Conservation (phyloP, 2,329 filamentous ascomycete genomes). For the Fusarium devonianum region DNA sequence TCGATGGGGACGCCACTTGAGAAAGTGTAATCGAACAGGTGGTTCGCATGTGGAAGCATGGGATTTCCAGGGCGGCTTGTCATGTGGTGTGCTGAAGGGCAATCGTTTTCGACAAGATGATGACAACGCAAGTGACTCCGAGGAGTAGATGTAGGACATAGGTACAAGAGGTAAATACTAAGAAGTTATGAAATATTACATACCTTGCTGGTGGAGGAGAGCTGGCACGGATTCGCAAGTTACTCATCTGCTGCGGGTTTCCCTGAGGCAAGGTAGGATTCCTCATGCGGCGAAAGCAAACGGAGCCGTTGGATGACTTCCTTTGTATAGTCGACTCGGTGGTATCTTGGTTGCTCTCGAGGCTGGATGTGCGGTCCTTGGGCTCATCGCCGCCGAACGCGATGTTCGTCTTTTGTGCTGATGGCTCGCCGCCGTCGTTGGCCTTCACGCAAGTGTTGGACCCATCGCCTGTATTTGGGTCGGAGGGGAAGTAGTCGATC, state of each 20-base stretch:
- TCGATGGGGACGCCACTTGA: neutral
- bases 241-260: conserved; percentile 53
- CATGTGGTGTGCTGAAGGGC: neutral
- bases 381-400: conserved; percentile 47
- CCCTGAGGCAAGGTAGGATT: conserved; percentile 59
- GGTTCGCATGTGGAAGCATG: neutral
- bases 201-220: conserved; percentile 61
- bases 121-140: neutral
- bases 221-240: conserved; percentile 52
- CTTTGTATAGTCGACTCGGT: conserved; percentile 38
- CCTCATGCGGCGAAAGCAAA: conserved; percentile 54
- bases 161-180: neutral
- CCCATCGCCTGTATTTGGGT: conserved; percentile 35
- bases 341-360: conserved; percentile 39
- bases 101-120: neutral
- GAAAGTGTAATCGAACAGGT: neutral
- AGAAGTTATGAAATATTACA: conserved; percentile 20
- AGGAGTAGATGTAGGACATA: neutral
- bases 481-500: conserved; percentile 40
- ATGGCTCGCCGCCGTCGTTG: conserved; percentile 44
- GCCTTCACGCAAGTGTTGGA: conserved; percentile 36
- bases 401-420: conserved; percentile 45
- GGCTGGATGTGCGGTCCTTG: conserved; percentile 35
- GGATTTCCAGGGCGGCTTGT: neutral
- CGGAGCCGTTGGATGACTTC: conserved; percentile 58